Conservation (phyloP, 2,329 filamentous ascomycete genomes). For the Paecilomyces niveus region DNA sequence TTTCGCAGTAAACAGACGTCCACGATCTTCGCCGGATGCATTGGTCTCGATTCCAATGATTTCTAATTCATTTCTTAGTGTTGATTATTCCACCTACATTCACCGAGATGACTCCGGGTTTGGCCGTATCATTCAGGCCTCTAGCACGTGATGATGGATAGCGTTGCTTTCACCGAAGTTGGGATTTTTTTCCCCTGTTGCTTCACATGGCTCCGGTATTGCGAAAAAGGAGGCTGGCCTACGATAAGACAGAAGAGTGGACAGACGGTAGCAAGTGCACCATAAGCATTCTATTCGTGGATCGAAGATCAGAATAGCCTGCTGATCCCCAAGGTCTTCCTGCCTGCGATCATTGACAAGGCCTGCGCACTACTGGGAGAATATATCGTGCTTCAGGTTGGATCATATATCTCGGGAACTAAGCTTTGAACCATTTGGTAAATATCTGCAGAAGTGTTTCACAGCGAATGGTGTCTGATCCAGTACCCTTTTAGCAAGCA, state of each 20-base stretch:
- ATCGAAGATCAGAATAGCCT: background rate
- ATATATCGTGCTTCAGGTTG: background rate
- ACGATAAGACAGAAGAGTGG: background rate
- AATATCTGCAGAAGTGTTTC: background rate
- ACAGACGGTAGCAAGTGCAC: background rate
- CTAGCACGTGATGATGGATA: background rate
- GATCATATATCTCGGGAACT: background rate
- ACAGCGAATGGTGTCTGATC: background rate
- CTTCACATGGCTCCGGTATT: background rate
- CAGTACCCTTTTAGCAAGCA: background rate
- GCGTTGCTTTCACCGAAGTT: background rate
- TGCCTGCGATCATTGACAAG: background rate
- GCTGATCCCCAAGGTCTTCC: background rate
- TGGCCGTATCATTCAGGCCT: background rate
- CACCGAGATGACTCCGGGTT: background rate
- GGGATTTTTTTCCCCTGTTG: background rate
- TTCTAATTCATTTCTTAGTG: background rate
- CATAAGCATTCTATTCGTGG: background rate
- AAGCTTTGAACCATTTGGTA: background rate
- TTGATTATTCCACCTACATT: background rate
- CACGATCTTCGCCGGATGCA: background rate
- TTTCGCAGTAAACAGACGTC: background rate
- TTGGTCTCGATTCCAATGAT: background rate
- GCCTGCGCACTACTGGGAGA: background rate
- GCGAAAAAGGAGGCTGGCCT: background rate